Base-by-base conservation (phyloP, 1,139 yeast genomes). In the Yamadazyma oceani region DNA sequence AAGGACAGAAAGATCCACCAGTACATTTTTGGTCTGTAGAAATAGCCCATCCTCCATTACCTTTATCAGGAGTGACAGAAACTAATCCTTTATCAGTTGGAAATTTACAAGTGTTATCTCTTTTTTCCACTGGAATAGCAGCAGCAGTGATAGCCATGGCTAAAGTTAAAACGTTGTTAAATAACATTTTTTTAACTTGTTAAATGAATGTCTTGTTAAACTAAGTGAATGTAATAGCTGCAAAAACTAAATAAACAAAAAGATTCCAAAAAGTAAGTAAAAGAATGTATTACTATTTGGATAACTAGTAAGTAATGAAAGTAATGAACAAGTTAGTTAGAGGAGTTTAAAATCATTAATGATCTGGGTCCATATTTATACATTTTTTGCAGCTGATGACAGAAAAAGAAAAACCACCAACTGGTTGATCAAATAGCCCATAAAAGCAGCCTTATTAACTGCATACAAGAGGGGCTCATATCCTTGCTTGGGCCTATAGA, bases 1-100 rank as follows among this genome's bases (percentile, higher is more conserved):
- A 88, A 26, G 94, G 94, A 62, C 96, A 88, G 75, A 82, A 85
- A 29, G 73, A 68, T 17, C 94, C 95, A 27, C 84, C 70, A 8
- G 79, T 64, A 60, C 96, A 88, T 31, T 72, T 58, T 54, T 82
- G 85, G 60, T 86, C 92, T 37, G 81, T 82, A 49, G 85, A 79
- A 78, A 85, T 72, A 39, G 96, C 96, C 95, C 96, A 88, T 25
- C 96, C 96, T 31, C 74, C 90, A 54, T 85, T 85, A 19, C 58
- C 49, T 19, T 78, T 72, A 30, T 62, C 57, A 6, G 74, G 69
- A 34, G 87, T 82, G 37, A 87, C 82, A 1, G 82, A 64, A 17
- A 86, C 89, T 53, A 87, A 69, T 12, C 87, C 89, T 26, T 68
- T 68, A 49, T 74, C 66, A 17, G 73, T 48, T 28, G 95, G 95